phyloP scores from a whole-genome alignment of 1,284 basidiomycete species.

The Thecaphora frezii region DNA sequence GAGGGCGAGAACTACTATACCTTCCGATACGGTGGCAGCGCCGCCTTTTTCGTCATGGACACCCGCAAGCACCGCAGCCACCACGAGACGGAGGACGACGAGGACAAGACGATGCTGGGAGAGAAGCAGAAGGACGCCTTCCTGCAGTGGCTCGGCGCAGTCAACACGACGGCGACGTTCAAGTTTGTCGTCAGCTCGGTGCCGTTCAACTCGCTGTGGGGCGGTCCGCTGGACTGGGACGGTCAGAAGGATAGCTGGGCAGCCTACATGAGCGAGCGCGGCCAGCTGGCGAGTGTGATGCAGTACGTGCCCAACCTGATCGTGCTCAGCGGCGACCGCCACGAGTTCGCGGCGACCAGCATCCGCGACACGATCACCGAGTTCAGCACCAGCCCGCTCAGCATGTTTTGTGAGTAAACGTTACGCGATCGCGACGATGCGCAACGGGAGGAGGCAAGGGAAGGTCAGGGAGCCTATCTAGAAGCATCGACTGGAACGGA shows the following conservation, averaged over 20 bases:
- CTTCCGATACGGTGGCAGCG: constrained; percentile 50
- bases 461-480: too few relatives aligned
- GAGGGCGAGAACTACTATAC: constrained; percentile 67
- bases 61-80: constrained; percentile 70
- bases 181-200: constrained; percentile 79
- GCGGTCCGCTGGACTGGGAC: constrained; percentile 63
- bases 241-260: constrained; percentile 71
- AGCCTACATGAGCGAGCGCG: constrained; percentile 69
- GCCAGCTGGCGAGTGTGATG: constrained; percentile 46
- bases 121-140: constrained; percentile 69
- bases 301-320: constrained; percentile 72
- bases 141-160: constrained; percentile 68
- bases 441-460: too few relatives aligned
- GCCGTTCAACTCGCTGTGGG: constrained; percentile 77
- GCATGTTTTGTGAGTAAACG: constrained; percentile 60
- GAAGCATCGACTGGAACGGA: too few relatives aligned
- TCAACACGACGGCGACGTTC: constrained; percentile 75
- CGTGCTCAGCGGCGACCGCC: constrained; percentile 67
- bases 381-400: constrained; percentile 69
- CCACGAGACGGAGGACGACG: constrained; percentile 60
- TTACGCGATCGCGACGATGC: constrained; percentile 30
- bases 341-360: constrained; percentile 71
- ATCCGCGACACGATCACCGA: constrained; percentile 63
- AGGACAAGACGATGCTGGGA: constrained; percentile 71
- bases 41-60: constrained; percentile 77